A percentile compares a stretch with the other conserved stretches of the same genome.
Conservation (phyloP, 345 rosid species). For the Aquilaria malaccensis region DNA sequence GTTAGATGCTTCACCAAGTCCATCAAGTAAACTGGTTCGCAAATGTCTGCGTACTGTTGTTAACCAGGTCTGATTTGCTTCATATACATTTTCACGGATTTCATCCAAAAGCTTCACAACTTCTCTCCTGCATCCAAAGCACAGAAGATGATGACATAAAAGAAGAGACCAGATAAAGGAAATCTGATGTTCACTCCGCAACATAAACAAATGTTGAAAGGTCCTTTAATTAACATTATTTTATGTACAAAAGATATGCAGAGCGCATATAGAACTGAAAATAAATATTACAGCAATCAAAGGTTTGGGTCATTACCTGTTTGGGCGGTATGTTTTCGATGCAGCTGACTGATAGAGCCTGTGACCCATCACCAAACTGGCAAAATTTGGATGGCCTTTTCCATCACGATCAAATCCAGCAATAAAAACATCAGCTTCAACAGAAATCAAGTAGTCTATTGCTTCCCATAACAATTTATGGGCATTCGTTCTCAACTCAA, state of each 20-base stretch:
- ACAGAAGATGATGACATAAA: background rate
- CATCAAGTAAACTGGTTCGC: constrained; percentile 58
- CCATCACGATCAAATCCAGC: constrained; percentile 92
- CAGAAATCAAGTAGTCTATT: constrained; percentile 70
- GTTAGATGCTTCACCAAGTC: constrained; percentile 47
- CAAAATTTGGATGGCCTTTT: constrained; percentile 90
- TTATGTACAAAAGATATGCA: background rate
- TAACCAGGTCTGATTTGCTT: constrained; percentile 84
- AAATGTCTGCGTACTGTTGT: constrained; percentile 61
- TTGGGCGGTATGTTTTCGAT: constrained; percentile 73
- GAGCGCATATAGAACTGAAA: too few relatives aligned
- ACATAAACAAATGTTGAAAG: background rate
- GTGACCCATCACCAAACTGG: constrained; percentile 92
- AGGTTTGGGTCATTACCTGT: constrained; percentile 45
- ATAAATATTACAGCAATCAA: too few relatives aligned
- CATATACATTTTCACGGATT: constrained; percentile 56
- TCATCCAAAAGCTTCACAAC: constrained; percentile 60
- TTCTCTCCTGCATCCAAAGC: constrained; percentile 42
- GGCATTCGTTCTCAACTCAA: constrained; percentile 93
- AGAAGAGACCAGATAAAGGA: background rate
- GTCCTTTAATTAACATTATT: background rate
- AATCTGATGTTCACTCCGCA: background rate
- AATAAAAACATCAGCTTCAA: constrained; percentile 91
- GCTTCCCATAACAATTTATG: constrained; percentile 97
- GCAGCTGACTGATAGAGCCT: constrained; percentile 87